A percentile compares a stretch with the other conserved stretches of the same genome.
Conservation (phyloP, 73 alveolate species). For the Stentor roeselii region DNA sequence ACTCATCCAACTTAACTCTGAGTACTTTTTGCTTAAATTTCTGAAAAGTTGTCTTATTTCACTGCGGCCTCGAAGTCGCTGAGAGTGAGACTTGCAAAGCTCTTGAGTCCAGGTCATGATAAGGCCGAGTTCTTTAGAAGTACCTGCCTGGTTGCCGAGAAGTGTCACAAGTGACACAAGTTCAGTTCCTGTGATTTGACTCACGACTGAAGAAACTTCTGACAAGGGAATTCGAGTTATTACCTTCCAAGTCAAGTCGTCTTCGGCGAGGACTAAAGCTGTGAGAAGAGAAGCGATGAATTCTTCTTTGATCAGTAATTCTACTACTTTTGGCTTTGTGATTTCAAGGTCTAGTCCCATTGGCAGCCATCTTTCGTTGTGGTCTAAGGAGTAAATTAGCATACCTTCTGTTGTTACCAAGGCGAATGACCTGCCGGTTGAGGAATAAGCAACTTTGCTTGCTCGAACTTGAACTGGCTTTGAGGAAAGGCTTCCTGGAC, state of each 20-base stretch:
- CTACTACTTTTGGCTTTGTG: not conserved
- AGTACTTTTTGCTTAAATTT: not conserved
- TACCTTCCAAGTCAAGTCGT: not conserved
- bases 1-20: not conserved
- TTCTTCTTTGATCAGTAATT: not conserved
- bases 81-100: not conserved
- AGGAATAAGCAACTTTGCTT: not conserved
- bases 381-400: not conserved
- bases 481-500: slow-evolving; percentile 21
- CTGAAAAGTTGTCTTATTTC: not conserved
- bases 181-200: slow-evolving; percentile 7
- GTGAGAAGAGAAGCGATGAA: not conserved
- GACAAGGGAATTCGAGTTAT: not conserved
- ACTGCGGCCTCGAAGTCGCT: not conserved
- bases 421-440: not conserved
- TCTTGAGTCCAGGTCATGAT: slow-evolving; percentile 6
- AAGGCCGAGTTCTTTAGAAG: not conserved
- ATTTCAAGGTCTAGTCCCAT: not conserved
- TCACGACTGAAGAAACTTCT: not conserved
- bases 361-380: not conserved
- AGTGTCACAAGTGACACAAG: not conserved
- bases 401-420: not conserved
- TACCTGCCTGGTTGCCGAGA: not conserved
- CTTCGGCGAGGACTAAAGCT: not conserved
- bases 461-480: slow-evolving; percentile 7